Percentiles rank a stretch among this genome's conserved stretches.
These are phyloP conservation scores for Vigna nakashimae DNA, from an alignment of 306 rosid genomes.

Conservation along the genomic window DNA sequence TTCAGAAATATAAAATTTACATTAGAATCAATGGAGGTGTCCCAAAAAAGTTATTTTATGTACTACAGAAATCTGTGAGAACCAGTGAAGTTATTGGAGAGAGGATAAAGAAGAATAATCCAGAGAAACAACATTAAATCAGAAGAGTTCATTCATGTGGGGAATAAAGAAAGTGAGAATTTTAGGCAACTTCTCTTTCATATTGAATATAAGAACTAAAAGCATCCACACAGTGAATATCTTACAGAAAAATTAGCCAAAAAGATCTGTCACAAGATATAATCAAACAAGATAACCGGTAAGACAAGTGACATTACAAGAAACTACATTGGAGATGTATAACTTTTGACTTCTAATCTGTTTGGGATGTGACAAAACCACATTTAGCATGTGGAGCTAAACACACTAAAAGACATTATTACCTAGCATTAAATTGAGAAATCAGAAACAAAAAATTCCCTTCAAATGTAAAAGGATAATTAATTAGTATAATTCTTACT, in stretches of 20 bases:
- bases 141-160: neutral
- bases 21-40: neutral
- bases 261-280: neutral
- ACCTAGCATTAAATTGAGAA: conserved; percentile 22
- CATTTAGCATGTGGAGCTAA: neutral
- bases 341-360: no score
- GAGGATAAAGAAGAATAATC: conserved; percentile 5
- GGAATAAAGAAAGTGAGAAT: neutral
- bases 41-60: neutral
- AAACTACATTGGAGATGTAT: no score
- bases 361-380: no score
- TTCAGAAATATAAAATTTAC: neutral
- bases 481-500: conserved; percentile 62
- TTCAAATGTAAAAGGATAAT: conserved; percentile 8
- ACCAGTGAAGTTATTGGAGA: neutral
- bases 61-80: neutral
- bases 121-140: neutral
- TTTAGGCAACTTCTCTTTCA: neutral
- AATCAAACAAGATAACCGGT: neutral
- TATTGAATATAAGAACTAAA: neutral
- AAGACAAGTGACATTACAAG: no score
- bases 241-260: no score
- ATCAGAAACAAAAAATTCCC: conserved; percentile 5
- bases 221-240: no score
- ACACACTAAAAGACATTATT: neutral